phyloP scores from a whole-genome alignment of 306 rosid species.

The Lablab purpureus region DNA sequence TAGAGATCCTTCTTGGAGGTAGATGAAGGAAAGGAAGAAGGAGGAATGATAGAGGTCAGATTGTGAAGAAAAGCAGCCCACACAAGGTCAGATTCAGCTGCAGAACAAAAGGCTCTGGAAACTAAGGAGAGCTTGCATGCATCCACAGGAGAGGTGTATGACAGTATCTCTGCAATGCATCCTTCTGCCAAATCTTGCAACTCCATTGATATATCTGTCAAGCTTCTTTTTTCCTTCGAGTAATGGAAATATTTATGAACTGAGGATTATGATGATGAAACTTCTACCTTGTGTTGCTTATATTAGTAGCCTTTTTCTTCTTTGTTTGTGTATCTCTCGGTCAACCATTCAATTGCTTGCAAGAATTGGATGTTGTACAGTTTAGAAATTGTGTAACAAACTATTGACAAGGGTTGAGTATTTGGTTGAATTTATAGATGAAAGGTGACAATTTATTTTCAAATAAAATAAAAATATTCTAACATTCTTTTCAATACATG shows the following conservation, averaged over 20 bases:
- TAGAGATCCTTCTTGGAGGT: constrained; percentile 35
- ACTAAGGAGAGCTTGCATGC: constrained; percentile 7
- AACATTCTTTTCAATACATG: too few relatives aligned
- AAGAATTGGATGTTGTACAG: not conserved
- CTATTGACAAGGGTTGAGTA: too few relatives aligned
- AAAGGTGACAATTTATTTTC: too few relatives aligned
- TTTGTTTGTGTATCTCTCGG: not conserved
- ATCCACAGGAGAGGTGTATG: constrained; percentile 23
- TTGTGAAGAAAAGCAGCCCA: constrained; percentile 28
- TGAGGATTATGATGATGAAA: not conserved
- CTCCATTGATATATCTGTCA: not conserved
- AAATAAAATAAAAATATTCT: too few relatives aligned
- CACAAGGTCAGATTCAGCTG: constrained; percentile 3
- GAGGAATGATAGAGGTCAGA: not conserved
- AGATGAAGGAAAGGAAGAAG: too few relatives aligned
- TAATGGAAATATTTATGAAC: too few relatives aligned
- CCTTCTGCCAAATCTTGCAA: constrained; percentile 33
- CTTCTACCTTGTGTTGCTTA: not conserved
- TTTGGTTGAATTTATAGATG: too few relatives aligned
- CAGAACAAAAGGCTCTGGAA: constrained; percentile 6
- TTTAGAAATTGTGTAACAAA: too few relatives aligned
- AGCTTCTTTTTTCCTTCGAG: not conserved
- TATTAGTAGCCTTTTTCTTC: not conserved
- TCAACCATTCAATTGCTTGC: not conserved
- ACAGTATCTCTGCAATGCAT: constrained; percentile 33